Evolutionary conservation across 306 rosid species (phyloP), one percentile per base, ranked within the genome.

Genomic region (Hippophae tibetana): DNA sequence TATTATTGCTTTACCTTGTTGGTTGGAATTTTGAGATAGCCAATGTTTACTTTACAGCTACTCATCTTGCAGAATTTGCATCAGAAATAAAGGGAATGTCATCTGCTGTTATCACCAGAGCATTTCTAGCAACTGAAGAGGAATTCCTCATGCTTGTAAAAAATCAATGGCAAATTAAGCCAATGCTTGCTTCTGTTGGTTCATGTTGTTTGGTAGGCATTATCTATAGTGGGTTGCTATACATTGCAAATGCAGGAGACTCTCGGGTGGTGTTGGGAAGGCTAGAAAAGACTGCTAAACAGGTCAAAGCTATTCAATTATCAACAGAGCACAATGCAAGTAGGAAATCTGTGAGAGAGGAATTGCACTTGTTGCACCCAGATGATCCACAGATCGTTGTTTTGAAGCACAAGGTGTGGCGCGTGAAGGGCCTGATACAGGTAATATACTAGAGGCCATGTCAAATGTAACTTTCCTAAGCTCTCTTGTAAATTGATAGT

Each of bases 391-490:
- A 84, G 78, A 86, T 93, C 47, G 97, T 93, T 43, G 78, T 93
- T 31, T 67, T 84, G 72, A 93, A 82, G 75, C 97, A 93, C 81
- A 82, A 78, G 69, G 99, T 86, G 63, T 93, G 99, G 99, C 99
- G 99, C 5, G 99, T 93, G 74, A 93, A 93, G 85, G 99, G 99
- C 71, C 66, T 93, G 45, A 93, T 93, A 67, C 99, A 93, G 99
- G 99, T 89, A 48, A 70, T 42, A 54, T 52, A 31, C 53, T 61
- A 70, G 55, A 43, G 52, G 56, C 50, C 50, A 47, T 10, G 13
- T 38, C 31, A 3, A 27, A 25, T 55, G 52, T 25, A 43, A 44
- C 8, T 52, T 51, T 67, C 72, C 63, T 43, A 56, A 52, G 27
- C 55, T 63, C 52, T 72, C 61, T 55, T 64, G 56, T 52, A 18